phyloP scores from a whole-genome alignment of 257 asterid species.

The Gardenia jasminoides region DNA sequence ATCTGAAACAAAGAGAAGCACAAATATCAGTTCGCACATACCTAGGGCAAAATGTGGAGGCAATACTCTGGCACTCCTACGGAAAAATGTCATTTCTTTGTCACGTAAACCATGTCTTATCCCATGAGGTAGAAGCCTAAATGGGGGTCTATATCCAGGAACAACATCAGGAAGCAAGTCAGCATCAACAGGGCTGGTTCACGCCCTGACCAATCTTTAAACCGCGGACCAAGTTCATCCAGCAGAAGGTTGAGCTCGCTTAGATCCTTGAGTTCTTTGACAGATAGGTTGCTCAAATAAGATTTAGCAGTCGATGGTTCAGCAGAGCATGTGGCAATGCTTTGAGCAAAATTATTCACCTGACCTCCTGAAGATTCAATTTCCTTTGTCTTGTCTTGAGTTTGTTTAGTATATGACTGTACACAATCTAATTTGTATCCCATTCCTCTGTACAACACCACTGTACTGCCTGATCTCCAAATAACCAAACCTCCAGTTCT shows the following conservation, averaged over 20 bases:
- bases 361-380: conserved; percentile 27
- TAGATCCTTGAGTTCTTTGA: conserved; percentile 54
- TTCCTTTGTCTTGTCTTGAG: conserved; percentile 26
- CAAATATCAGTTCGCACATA: conserved; percentile 27
- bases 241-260: conserved; percentile 57
- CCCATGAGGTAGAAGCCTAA: conserved; percentile 74
- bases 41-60: conserved; percentile 97
- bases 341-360: conserved; percentile 22
- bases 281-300: conserved; percentile 37
- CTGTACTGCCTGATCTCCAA: conserved; percentile 84
- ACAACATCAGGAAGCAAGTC: conserved; percentile 74
- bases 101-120: conserved; percentile 45
- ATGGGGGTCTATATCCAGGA: conserved; percentile 69
- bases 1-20: not conserved
- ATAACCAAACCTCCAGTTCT: conserved; percentile 91
- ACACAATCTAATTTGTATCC: conserved; percentile 72
- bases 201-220: conserved; percentile 82
- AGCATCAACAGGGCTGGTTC: conserved; percentile 91
- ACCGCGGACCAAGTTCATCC: conserved; percentile 84
- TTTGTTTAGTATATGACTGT: conserved; percentile 47
- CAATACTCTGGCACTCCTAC: conserved; percentile 63
- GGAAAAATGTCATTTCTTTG: conserved; percentile 69
- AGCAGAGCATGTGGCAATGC: conserved; percentile 22
- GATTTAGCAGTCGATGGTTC: conserved; percentile 27
- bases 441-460: conserved; percentile 81